Evolutionary conservation across 2,329 filamentous ascomycete species (phyloP), one percentile per base, ranked within the genome.

Genomic region (Ophiostoma sp.): DNA sequence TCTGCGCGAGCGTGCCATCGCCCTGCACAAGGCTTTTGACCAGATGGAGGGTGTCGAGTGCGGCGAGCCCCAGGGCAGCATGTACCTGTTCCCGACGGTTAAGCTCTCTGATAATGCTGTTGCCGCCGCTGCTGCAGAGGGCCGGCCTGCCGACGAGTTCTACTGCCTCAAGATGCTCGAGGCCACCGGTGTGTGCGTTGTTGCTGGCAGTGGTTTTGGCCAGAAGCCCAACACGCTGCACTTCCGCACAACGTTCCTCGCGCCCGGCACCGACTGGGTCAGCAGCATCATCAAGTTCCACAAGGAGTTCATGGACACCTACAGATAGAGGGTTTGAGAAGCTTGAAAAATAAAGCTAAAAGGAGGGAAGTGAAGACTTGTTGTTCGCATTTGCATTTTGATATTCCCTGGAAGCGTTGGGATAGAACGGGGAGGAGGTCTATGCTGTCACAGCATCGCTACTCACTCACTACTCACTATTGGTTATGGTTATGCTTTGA

Each of bases 31-130:
- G 79, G 95, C 95, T 36, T 99, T 99, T 84, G 86, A 90, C 82
- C 85, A 94, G 80, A 98, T 99, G 96, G 95, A 98, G 83, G 96
- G 96, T 74, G 95, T 99, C 74, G 89, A 95, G 81, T 97, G 95
- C 84, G 92, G 92, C 79, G 87, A 90, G 78, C 96, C 96, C 72
- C 93, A 97, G 88, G 96, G 96, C 75, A 92, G 93, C 81, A 99
- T 99, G 96, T 99, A 99, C 85, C 92, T 99, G 79, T 99, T 98
- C 89, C 96, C 96, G 31, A 96, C 93, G 78, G 97, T 99, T 84
- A 90, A 86, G 45, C 86, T 99, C 31, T 89, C 96, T 1, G 78
- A 84, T 31, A 93, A 93, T 84, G 96, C 94, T 55, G 83, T 91
- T 75, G 91, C 91, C 76, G 93, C 93, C 19, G 96, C 96, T 48